A percentile compares a stretch with the other conserved stretches of the same genome.
phyloP scores from a whole-genome alignment of 2,329 filamentous ascomycete genomes.

The Aspergillus neoniger region DNA sequence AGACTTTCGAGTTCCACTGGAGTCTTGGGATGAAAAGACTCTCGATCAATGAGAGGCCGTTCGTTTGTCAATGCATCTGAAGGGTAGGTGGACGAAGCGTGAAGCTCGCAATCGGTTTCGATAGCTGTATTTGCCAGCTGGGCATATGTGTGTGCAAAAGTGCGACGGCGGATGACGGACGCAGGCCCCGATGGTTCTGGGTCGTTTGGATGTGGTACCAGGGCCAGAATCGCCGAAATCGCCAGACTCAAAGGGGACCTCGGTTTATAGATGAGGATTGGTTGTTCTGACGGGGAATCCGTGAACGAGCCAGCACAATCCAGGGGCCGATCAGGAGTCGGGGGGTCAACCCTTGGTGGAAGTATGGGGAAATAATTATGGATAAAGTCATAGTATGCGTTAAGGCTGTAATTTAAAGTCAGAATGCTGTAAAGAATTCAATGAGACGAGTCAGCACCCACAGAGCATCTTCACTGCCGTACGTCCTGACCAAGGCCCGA shows the following conservation, averaged over 20 bases:
- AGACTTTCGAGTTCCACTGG: conserved; percentile 47
- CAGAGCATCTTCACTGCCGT: conserved; percentile 46
- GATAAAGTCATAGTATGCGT: conserved; percentile 50
- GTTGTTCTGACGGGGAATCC: conserved; percentile 33
- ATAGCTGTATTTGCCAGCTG: conserved; percentile 42
- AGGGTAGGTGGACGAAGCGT: conserved; percentile 43
- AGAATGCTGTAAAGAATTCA: conserved; percentile 13
- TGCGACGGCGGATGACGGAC: conserved; percentile 40
- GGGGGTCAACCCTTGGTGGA: conserved; percentile 38
- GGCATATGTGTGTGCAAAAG: conserved; percentile 44
- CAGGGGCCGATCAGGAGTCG: conserved; percentile 36
- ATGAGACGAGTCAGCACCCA: conserved; percentile 24
- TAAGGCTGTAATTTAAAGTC: conserved; percentile 35
- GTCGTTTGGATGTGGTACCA: conserved; percentile 47
- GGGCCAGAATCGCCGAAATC: conserved; percentile 45
- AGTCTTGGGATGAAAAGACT: conserved; percentile 40
- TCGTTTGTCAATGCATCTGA: conserved; percentile 41
- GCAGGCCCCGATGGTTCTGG: conserved; percentile 36
- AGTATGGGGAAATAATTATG: conserved; percentile 50
- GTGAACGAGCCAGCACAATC: conserved; percentile 34
- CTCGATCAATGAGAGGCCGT: conserved; percentile 34
- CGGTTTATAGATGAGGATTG: conserved; percentile 38
- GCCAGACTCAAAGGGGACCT: conserved; percentile 48
- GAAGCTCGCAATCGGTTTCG: conserved; percentile 47
- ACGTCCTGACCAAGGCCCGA: conserved; percentile 39